Conservation (phyloP, 2,329 filamentous ascomycete genomes). For the Camptophora hylomeconis region DNA sequence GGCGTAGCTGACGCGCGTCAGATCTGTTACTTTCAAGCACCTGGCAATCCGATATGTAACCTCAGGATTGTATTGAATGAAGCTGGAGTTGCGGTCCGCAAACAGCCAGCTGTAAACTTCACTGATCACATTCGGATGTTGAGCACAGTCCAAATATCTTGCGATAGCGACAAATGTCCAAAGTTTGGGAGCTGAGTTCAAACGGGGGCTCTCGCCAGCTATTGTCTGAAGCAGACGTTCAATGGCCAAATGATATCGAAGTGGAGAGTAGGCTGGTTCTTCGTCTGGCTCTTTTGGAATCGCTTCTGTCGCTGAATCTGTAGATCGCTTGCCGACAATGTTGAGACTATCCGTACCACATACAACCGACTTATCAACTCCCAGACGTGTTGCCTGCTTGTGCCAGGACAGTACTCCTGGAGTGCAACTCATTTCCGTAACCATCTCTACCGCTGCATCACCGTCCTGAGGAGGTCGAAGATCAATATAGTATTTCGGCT, state of each 20-base stretch:
- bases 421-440: slow-evolving; percentile 47
- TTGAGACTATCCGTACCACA: slow-evolving; percentile 32
- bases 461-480: slow-evolving; percentile 50
- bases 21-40: slow-evolving; percentile 21
- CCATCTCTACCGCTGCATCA: slow-evolving; percentile 47
- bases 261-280: slow-evolving; percentile 46
- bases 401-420: slow-evolving; percentile 44
- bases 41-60: slow-evolving; percentile 45
- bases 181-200: slow-evolving; percentile 54
- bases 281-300: background rate
- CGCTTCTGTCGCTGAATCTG: slow-evolving; percentile 13
- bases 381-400: slow-evolving; percentile 21
- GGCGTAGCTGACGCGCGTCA: slow-evolving; percentile 38
- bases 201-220: slow-evolving; percentile 37
- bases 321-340: background rate
- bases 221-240: slow-evolving; percentile 48
- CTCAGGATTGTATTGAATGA: slow-evolving; percentile 53
- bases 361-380: slow-evolving; percentile 28
- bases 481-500: slow-evolving; percentile 48
- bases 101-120: slow-evolving; percentile 47
- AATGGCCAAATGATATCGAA: slow-evolving; percentile 51
- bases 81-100: slow-evolving; percentile 38
- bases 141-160: slow-evolving; percentile 39
- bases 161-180: slow-evolving; percentile 55
- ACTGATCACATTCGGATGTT: slow-evolving; percentile 26